Evolutionary conservation across 225 moss, liverwort and hornwort species (phyloP), one percentile per base, ranked within the genome.

Genomic region (Ulota crispa): DNA sequence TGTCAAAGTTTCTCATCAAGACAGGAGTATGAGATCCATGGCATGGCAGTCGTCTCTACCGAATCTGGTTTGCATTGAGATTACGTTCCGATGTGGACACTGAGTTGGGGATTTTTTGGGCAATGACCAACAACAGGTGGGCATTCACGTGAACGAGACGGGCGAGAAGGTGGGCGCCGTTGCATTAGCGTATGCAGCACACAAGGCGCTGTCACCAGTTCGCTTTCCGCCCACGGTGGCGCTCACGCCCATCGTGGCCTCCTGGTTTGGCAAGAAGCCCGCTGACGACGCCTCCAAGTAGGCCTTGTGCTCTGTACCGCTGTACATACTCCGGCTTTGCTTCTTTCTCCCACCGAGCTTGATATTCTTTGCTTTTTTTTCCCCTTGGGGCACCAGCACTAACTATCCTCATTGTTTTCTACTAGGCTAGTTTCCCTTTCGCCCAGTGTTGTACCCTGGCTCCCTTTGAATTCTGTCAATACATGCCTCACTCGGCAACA

Each of bases 171-270:
- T 96, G 64, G 98, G 98, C 68, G 96, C 98, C 0, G 89, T 99
- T 76, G 95, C 98, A 47, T 83, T 99, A 28, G 98, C 98, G 2
- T 99, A 99, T 54, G 98, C 98, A 65, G 95, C 98, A 66, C 98
- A 99, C 84, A 99, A 99, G 85, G 98, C 98, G 65, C 85, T 96
- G 55, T 99, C 98, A 9, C 98, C 98, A 18, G 92, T 99, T 54
- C 94, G 98, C 21, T 99, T 99, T 70, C 98, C 98, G 78, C 98
- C 98, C 34, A 99, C 98, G 4, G 98, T 99, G 50, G 95, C 95
- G 27, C 95, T 99, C 70, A 99, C 98, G 66, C 98, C 98, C 42
- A 88, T 99, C 43, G 98, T 99, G 56, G 98, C 98, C 42, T 70
- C 89, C 64, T 95, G 93, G 95, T 96, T 99, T 68, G 92, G 94